Evolutionary conservation across 805 yeast species (phyloP), one percentile per base, ranked within the genome.

Genomic region (Teunomyces aglyptinius): DNA sequence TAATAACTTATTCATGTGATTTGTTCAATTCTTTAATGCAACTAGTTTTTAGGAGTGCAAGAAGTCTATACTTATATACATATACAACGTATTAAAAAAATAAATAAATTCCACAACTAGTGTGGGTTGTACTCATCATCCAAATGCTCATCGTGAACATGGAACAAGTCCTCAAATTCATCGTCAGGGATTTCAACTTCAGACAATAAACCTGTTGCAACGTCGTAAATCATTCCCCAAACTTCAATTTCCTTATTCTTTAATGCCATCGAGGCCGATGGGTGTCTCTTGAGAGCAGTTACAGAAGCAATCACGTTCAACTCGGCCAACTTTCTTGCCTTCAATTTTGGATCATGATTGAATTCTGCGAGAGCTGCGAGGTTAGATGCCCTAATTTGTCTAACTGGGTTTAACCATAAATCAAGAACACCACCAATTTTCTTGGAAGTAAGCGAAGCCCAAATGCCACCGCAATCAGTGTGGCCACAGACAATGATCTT

Each of bases 401-500:
- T 85, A 72, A 71, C 83, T 56, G 77, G 85, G 56, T 72, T 76
- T 46, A 86, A 73, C 91, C 91, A 86, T 43, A 81, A 82, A 57
- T 84, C 89, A 54, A 91, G 69, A 8, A 79, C 80, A 24, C 85
- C 83, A 28, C 90, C 90, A 28, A 83, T 72, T 54, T 77, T 77
- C 56, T 82, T 79, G 48, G 80, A 73, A 2, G 83, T 75, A 41
- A 91, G 68, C 6, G 90, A 82, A 18, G 96, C 89, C 81, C 87
- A 82, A 43, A 89, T 81, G 26, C 97, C 97, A 42, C 96, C 97
- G 75, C 98, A 91, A 65, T 89, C 96, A 27, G 94, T 86, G 68
- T 91, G 98, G 3, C 97, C 98, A 67, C 96, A 88, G 5, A 91
- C 86, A 46, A 91, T 77, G 44, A 91, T 82, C 60, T 87, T 89